A percentile compares a stretch with the other conserved stretches of the same genome.
Conservation (phyloP, 2,329 filamentous ascomycete species). For the Phoma sp. region DNA sequence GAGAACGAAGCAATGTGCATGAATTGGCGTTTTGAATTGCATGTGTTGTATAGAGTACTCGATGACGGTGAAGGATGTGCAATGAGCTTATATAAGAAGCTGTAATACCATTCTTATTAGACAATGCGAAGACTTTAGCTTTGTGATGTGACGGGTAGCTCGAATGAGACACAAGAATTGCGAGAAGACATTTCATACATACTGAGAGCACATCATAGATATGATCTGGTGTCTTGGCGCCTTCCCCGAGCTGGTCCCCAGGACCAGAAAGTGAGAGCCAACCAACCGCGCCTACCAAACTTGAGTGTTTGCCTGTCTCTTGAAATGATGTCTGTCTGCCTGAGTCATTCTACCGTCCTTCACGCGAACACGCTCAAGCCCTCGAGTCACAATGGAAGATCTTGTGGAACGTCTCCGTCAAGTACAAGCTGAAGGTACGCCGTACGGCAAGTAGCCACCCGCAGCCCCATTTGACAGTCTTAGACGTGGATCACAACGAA, state of each 20-base stretch:
- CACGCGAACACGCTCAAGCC: background rate
- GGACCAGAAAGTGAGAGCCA: background rate
- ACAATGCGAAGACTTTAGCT: background rate
- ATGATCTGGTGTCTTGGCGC: background rate
- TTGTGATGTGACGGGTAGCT: background rate
- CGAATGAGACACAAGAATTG: no score
- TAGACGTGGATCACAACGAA: no score
- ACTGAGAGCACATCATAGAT: background rate
- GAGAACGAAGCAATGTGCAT: background rate
- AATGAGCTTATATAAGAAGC: constrained; percentile 5
- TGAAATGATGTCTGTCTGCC: no score
- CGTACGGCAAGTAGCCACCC: no score
- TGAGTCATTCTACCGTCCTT: no score
- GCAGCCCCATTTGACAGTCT: no score
- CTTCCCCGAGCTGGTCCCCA: background rate
- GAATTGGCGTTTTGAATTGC: constrained; percentile 1
- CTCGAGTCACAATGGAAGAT: background rate
- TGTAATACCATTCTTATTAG: constrained; percentile 3
- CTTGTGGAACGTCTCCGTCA: background rate
- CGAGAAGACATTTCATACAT: background rate
- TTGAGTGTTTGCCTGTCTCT: background rate
- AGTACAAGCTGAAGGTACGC: background rate
- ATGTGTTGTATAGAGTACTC: background rate
- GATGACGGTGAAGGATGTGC: background rate
- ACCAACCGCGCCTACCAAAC: background rate